phyloP scores from a whole-genome alignment of 345 rosid species.

The Pistacia integerrima region DNA sequence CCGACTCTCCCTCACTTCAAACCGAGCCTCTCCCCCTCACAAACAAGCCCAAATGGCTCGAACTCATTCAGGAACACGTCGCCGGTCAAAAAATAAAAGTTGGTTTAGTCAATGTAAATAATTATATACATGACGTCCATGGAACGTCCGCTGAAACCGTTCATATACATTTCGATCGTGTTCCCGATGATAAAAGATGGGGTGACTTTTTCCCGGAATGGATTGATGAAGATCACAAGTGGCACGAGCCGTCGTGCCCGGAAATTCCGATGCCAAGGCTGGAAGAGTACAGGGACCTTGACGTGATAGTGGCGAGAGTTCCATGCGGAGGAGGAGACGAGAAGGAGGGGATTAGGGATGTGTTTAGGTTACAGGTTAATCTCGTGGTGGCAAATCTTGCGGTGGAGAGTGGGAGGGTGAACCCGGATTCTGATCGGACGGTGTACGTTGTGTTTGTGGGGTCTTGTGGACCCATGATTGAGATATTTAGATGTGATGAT shows the following conservation, averaged over 20 bases:
- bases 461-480: constrained; percentile 79
- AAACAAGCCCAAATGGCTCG: constrained; percentile 43
- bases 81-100: constrained; percentile 37
- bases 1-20: not conserved
- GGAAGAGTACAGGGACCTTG: constrained; percentile 49
- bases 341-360: constrained; percentile 54
- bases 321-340: constrained; percentile 42
- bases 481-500: constrained; percentile 77
- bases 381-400: constrained; percentile 76
- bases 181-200: constrained; percentile 48
- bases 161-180: constrained; percentile 40
- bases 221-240: constrained; percentile 59
- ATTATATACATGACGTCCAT: constrained; percentile 21
- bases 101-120: constrained; percentile 56
- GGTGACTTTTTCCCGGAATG: constrained; percentile 65
- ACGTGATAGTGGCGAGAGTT: constrained; percentile 64
- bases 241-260: constrained; percentile 50
- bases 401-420: constrained; percentile 42
- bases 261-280: constrained; percentile 64
- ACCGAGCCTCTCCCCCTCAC: not conserved
- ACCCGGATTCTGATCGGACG: constrained; percentile 20
- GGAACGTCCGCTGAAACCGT: constrained; percentile 23
- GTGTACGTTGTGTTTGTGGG: constrained; percentile 62
- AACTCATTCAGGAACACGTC: constrained; percentile 33
- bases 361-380: constrained; percentile 75